A percentile compares a stretch with the other conserved stretches of the same genome.
phyloP scores from a whole-genome alignment of 441 rosid genomes.

The Geranium incanum region DNA sequence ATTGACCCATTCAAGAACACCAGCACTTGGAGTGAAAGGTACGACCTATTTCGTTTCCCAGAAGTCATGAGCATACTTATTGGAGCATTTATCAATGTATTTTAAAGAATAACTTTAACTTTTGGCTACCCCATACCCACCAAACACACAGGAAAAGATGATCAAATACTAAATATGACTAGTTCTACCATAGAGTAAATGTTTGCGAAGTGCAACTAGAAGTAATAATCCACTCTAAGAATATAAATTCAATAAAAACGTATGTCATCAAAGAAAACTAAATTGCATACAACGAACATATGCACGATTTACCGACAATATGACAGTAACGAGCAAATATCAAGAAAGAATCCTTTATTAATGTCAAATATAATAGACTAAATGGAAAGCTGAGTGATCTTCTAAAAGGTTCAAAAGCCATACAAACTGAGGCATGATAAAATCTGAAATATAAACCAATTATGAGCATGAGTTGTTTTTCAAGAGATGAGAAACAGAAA shows the following conservation, averaged over 20 bases:
- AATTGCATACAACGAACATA: background rate
- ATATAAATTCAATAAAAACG: background rate
- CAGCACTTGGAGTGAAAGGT: constrained; percentile 98
- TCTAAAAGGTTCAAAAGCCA: background rate
- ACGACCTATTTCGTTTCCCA: constrained; percentile 53
- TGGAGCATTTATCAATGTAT: background rate
- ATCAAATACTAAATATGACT: background rate
- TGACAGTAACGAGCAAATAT: background rate
- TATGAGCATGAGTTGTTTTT: background rate
- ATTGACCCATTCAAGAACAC: constrained; percentile 98
- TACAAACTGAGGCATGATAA: constrained; percentile 4
- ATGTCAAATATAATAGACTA: background rate
- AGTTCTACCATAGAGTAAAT: background rate
- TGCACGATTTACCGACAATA: background rate
- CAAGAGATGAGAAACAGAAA: background rate
- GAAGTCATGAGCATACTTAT: background rate
- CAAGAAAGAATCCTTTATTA: background rate
- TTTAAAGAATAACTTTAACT: background rate
- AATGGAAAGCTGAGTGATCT: background rate
- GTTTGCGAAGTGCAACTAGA: background rate
- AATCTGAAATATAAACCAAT: background rate
- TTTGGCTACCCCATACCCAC: background rate
- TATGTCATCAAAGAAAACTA: background rate
- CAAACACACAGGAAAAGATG: background rate
- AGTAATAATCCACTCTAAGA: background rate